Percentiles rank a stretch among this genome's conserved stretches.
Evolutionary conservation across 2,329 filamentous ascomycete genomes (phyloP).

Genomic region (Tympanopsis confertula): DNA sequence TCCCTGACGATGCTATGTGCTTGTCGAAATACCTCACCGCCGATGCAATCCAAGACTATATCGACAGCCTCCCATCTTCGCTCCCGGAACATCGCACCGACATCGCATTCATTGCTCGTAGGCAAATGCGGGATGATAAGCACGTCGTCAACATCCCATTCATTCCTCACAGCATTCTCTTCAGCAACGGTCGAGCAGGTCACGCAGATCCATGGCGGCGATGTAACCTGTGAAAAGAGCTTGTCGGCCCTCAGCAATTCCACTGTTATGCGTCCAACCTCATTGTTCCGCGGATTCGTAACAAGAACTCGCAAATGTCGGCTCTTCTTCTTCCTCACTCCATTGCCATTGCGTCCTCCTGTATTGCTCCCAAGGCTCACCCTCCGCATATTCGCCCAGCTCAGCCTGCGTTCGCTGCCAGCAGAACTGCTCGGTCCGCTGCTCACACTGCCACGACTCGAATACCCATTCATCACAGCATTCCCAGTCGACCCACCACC

Average conservation of each 20-base stretch:
- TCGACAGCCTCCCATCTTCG: constrained; percentile 21
- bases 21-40: constrained; percentile 17
- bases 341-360: too few species aligned
- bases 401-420: too few species aligned
- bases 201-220: constrained; percentile 20
- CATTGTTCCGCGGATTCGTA: constrained; percentile 17
- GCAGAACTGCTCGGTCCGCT: too few species aligned
- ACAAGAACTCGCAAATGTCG: constrained; percentile 19
- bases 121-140: constrained; percentile 7
- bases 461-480: too few species aligned
- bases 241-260: constrained; percentile 20
- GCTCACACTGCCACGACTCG: too few species aligned
- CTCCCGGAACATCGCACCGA: constrained; percentile 15
- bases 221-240: constrained; percentile 13
- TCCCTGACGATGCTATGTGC: constrained; percentile 20
- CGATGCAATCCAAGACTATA: constrained; percentile 24
- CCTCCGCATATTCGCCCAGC: too few species aligned
- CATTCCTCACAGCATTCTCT: constrained; percentile 12
- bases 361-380: too few species aligned
- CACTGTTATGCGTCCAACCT: constrained; percentile 21
- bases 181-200: constrained; percentile 14
- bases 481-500: too few species aligned
- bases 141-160: constrained; percentile 18
- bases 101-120: constrained; percentile 6
- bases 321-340: background rate